These are phyloP conservation scores for Fusarium hostae DNA, from an alignment of 2,329 filamentous ascomycete species.

Conservation along the genomic window DNA sequence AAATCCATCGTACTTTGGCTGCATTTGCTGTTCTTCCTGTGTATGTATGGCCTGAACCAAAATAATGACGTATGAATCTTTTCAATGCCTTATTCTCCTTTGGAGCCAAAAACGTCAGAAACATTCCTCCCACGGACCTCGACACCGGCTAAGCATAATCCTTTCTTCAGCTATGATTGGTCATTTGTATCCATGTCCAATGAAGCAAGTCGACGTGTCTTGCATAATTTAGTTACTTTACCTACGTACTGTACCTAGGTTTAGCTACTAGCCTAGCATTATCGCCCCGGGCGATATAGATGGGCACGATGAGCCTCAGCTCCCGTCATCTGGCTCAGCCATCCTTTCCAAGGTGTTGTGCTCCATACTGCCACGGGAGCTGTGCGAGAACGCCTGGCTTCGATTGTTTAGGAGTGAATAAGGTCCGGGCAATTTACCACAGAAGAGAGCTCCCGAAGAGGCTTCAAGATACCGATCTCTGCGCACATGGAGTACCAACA, in stretches of 20 bases:
- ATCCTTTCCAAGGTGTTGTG: not conserved
- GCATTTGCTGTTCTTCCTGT: not conserved
- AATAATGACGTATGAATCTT: not conserved
- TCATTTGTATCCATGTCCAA: not conserved
- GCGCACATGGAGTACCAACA: not conserved
- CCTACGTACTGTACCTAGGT: not conserved
- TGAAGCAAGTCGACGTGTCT: constrained; percentile 44
- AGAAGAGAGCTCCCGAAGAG: not conserved
- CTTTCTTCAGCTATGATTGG: constrained; percentile 5
- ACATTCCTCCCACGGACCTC: not conserved
- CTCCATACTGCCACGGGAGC: not conserved
- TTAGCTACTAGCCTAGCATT: constrained; percentile 1
- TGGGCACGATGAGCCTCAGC: not conserved
- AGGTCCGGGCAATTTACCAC: not conserved
- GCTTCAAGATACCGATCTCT: not conserved
- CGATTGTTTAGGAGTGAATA: not conserved
- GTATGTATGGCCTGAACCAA: not conserved
- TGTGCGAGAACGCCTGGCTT: not conserved
- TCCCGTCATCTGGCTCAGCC: not conserved
- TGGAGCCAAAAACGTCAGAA: not conserved
- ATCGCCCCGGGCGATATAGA: constrained; percentile 10
- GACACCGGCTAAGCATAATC: not conserved
- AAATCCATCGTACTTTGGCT: not conserved
- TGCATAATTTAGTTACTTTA: constrained; percentile 33
- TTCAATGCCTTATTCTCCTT: not conserved